These are phyloP conservation scores for Fibroporia radiculosa DNA, from an alignment of 768 basidiomycete genomes.

Conservation along the genomic window DNA sequence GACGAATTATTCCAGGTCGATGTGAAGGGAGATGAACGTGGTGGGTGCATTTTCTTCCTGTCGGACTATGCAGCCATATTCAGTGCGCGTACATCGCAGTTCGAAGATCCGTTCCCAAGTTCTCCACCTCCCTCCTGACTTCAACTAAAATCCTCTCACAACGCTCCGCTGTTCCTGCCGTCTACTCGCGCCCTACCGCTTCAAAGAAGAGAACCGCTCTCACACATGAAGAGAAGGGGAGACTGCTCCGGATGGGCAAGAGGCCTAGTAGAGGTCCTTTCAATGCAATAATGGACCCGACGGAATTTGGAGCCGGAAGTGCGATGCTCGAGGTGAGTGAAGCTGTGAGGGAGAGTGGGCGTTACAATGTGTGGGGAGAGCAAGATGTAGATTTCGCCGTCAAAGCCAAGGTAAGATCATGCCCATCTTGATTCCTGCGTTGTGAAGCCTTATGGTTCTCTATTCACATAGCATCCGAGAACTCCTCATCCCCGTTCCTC, in stretches of 20 bases:
- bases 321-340: conserved; percentile 56
- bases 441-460: not conserved
- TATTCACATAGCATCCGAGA: conserved; percentile 36
- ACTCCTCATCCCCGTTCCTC: conserved; percentile 36
- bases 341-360: conserved; percentile 61
- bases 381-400: conserved; percentile 23
- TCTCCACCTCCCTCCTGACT: conserved; percentile 45
- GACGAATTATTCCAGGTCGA: conserved; percentile 77
- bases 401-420: conserved; percentile 43
- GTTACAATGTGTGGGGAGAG: conserved; percentile 56
- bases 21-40: conserved; percentile 64
- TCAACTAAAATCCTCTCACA: conserved; percentile 77
- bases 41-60: conserved; percentile 30
- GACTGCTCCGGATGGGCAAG: conserved; percentile 70
- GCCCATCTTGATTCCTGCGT: not conserved
- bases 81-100: conserved; percentile 31
- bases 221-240: conserved; percentile 63
- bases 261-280: conserved; percentile 66
- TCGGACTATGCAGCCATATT: not conserved
- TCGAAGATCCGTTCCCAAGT: conserved; percentile 49
- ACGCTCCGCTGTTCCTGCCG: conserved; percentile 83
- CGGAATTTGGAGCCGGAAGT: conserved; percentile 59
- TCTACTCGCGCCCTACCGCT: conserved; percentile 48
- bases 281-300: conserved; percentile 60
- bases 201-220: conserved; percentile 39